Conservation (phyloP, 257 asterid species). For the Penstemon eatonii region DNA sequence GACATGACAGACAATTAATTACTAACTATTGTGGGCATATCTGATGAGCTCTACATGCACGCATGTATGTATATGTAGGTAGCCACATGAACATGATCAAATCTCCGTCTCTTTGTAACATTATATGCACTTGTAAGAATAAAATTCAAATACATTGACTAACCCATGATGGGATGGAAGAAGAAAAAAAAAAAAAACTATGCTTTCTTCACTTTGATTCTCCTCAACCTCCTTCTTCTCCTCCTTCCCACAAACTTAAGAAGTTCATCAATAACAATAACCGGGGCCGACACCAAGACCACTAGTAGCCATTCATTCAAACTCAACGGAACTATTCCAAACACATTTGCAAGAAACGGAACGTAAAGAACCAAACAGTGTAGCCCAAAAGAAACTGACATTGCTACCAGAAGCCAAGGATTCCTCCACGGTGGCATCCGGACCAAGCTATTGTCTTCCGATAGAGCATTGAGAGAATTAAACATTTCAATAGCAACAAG, state of each 20-base stretch:
- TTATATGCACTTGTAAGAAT: no score
- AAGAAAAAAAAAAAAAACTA: slow-evolving; percentile 15
- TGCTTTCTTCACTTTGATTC: slow-evolving; percentile 47
- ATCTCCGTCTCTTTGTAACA: no score
- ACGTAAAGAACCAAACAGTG: slow-evolving; percentile 72
- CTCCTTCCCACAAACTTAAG: slow-evolving; percentile 75
- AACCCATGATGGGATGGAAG: no score
- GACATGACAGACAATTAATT: no score
- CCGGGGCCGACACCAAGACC: slow-evolving; percentile 62
- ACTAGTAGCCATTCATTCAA: slow-evolving; percentile 72
- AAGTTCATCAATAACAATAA: slow-evolving; percentile 63
- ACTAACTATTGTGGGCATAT: no score
- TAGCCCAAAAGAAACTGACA: slow-evolving; percentile 60
- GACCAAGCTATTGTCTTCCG: slow-evolving; percentile 84
- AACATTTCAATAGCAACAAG: slow-evolving; percentile 89
- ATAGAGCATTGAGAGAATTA: slow-evolving; percentile 81
- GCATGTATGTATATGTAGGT: no score
- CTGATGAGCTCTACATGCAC: no score
- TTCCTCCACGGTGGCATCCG: slow-evolving; percentile 91
- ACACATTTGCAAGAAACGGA: slow-evolving; percentile 68
- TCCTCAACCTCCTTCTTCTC: slow-evolving; percentile 35
- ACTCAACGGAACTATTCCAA: slow-evolving; percentile 67
- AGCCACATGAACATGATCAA: no score
- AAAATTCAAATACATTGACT: no score
- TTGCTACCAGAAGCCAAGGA: slow-evolving; percentile 84